Conservation (phyloP, 371 early-diverging fungal species). For the Entomophthora muscae region DNA sequence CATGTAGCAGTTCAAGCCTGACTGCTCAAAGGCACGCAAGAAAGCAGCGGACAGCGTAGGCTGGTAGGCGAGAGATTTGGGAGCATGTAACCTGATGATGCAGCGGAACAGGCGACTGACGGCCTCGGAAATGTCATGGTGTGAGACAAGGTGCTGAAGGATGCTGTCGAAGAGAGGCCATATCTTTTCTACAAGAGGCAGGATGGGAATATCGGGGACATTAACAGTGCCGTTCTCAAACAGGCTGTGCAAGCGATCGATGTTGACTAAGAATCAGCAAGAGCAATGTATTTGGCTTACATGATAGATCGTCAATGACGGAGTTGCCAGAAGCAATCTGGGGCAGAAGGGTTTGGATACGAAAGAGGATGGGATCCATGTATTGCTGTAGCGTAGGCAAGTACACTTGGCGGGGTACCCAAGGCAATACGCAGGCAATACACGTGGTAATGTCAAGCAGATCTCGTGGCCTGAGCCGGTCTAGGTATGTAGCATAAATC, state of each 20-base stretch:
- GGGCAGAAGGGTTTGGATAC: neutral
- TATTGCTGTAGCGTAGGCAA: constrained; percentile 56
- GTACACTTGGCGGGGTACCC: constrained; percentile 39
- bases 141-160: neutral
- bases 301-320: constrained; percentile 32
- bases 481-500: constrained; percentile 49
- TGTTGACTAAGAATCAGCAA: neutral
- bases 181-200: neutral
- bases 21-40: neutral
- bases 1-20: constrained; percentile 22
- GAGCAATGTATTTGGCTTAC: constrained; percentile 28
- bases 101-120: neutral
- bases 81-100: neutral
- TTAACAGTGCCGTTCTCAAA: neutral
- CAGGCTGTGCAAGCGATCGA: too few species aligned
- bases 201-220: neutral
- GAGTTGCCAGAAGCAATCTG: constrained; percentile 25
- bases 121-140: neutral
- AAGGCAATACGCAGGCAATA: constrained; percentile 67
- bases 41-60: neutral
- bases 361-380: constrained; percentile 45
- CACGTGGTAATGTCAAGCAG: constrained; percentile 70
- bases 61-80: neutral
- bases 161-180: neutral
- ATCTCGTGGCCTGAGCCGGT: constrained; percentile 46